Evolutionary conservation across 2,329 filamentous ascomycete species (phyloP), one percentile per base, ranked within the genome.

Genomic region (Ophiosphaerella korrae): DNA sequence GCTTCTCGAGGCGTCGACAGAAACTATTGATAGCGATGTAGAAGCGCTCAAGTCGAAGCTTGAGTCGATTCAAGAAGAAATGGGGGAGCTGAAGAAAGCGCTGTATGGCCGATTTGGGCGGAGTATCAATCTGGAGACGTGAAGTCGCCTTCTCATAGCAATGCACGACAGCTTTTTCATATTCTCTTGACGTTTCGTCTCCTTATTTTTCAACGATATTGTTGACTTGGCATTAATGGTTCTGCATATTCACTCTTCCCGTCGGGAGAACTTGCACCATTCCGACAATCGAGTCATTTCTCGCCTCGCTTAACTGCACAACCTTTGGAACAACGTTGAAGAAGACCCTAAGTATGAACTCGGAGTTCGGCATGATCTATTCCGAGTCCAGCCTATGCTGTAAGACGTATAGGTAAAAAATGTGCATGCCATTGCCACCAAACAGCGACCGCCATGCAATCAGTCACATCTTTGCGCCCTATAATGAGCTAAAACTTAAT

Each of bases 71-170:
- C 87, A 88, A 48, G 92, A 95, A 59, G 90, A 97, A 72, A 92
- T 97, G 89, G 84, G 86, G 56, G 82, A 89, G 73, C 81, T 99
- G 58, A 99, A 99, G 80, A 89, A 96, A 52, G 86, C 90, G 55
- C 78, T 99, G 55, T 99, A 99, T 76, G 92, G 92, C 31, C 86
- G 95, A 55, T 99, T 99, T 76, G 94, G 94, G 48, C 86, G 89
- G 74, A 96, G 92, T 74, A 99, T 99, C 80, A 99, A 99, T 76
- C 81, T 97, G 60, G 94, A 99, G 77, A 90, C 89, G 63, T 94
- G 57, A 50, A 40, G 11, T 12, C 21, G 32, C 18, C 14, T n/a
- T 11, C 13, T 21, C 18, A 18, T 11, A 11, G 21, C 11, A 7
- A 37, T 26, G 2, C 38, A 36, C 31, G 7, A 6, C 16, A 8